These are phyloP conservation scores for Curvularia eragrostidis DNA, from an alignment of 2,329 filamentous ascomycete species.

Conservation along the genomic window DNA sequence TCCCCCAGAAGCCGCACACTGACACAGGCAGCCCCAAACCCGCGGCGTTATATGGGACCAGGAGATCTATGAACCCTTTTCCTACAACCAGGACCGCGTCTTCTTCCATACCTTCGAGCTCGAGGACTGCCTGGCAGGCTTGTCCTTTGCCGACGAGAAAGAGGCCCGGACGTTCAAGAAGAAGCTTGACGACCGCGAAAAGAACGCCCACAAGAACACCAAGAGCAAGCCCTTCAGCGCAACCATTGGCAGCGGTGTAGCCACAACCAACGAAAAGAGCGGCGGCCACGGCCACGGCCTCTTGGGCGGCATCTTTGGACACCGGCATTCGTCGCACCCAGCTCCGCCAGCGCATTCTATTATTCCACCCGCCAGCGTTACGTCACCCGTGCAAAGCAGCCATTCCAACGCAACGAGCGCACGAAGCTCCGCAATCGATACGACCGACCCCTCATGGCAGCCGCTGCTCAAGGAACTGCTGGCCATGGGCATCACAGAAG, in stretches of 20 bases:
- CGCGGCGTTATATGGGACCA: slow-evolving; percentile 59
- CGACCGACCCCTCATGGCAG: slow-evolving; percentile 67
- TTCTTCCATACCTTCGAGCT: slow-evolving; percentile 99
- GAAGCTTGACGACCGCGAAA: slow-evolving; percentile 95
- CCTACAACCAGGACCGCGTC: slow-evolving; percentile 94
- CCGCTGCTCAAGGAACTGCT: slow-evolving; percentile 66
- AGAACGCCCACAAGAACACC: slow-evolving; percentile 90
- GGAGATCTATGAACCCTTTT: slow-evolving; percentile 94
- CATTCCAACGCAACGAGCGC: slow-evolving; percentile 46
- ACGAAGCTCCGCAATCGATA: slow-evolving; percentile 61
- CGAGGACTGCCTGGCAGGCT: slow-evolving; percentile 85
- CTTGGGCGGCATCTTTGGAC: slow-evolving; percentile 59
- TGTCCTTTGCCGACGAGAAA: slow-evolving; percentile 96
- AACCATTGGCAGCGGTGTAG: slow-evolving; percentile 31
- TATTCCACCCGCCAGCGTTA: slow-evolving; percentile 54
- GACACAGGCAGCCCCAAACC: slow-evolving; percentile 60
- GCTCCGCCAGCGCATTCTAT: slow-evolving; percentile 56
- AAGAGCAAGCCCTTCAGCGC: slow-evolving; percentile 74
- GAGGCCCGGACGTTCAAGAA: slow-evolving; percentile 97
- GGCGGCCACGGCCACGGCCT: slow-evolving; percentile 53
- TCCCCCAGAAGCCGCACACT: slow-evolving; percentile 10
- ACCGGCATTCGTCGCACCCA: slow-evolving; percentile 55
- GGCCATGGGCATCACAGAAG: slow-evolving; percentile 71
- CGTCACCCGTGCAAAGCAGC: slow-evolving; percentile 47
- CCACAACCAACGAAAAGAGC: slow-evolving; percentile 40